These are phyloP conservation scores for Passalora sequoiae DNA, from an alignment of 2,329 filamentous ascomycete genomes.

Conservation along the genomic window DNA sequence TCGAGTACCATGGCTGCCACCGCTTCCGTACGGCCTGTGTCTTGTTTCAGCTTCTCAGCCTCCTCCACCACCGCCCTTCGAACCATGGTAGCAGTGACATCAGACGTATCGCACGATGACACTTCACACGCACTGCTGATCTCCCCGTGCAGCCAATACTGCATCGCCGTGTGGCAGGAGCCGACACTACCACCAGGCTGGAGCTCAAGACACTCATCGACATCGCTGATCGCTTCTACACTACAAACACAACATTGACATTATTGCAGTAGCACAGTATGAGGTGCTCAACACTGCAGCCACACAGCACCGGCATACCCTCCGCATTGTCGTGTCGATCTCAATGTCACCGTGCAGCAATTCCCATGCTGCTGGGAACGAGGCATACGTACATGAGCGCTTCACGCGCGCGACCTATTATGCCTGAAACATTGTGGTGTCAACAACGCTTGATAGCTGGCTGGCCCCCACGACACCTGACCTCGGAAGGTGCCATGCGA, in stretches of 20 bases:
- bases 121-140: neutral
- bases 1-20: neutral
- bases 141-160: neutral
- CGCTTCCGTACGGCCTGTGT: neutral
- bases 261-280: slow-evolving; percentile 4
- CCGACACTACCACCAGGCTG: neutral
- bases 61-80: neutral
- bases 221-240: neutral
- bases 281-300: neutral
- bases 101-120: too few species aligned
- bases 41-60: neutral
- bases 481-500: too few species aligned
- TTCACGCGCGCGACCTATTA: too few species aligned
- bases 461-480: too few species aligned
- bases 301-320: neutral
- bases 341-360: slow-evolving; percentile 2
- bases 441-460: neutral
- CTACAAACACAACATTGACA: neutral
- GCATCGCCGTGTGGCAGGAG: neutral
- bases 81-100: neutral
- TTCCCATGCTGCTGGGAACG: neutral
- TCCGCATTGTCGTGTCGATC: slow-evolving; percentile 2
- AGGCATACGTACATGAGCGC: too few species aligned
- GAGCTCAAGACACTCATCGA: neutral
- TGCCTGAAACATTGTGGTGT: neutral